Base-by-base conservation (phyloP, 805 yeast genomes). In the Yarrowia divulgata region DNA sequence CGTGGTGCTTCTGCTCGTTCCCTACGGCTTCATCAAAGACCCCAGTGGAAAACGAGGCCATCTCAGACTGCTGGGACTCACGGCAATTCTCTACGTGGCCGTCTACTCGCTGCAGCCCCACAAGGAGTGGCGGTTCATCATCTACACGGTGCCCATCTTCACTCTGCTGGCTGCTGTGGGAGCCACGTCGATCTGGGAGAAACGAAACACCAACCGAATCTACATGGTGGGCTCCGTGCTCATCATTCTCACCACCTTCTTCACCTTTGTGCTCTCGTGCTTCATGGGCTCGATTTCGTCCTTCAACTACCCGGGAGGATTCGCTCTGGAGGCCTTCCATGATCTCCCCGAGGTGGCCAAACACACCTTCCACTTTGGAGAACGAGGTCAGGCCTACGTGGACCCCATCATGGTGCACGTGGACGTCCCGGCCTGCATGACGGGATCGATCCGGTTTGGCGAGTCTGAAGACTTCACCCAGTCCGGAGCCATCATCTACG, bases 111-210 rank as follows among this genome's bases (percentile, higher is more conserved):
- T 88, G 66, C 95, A 90, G 77, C 93, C 95, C 2, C 98, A 94
- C 74, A 94, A 94, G 76, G 98, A 94, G 80, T 91, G 97, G 97
- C 85, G 98, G 73, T 94, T 94, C 75, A 87, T 94, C 49, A 81
- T 89, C 18, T 94, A 93, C 77, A 80, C 87, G 0, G 79, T 90
- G 4, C 97, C 98, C 0, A 81, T 88, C 0, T 77, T 91, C 70
- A 86, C 89, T 0, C 73, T 89, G 19, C 75, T 85, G 40, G 93
- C 90, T 7, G 88, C 95, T 1, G 80, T 84, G 55, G 91, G 90
- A 8, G 83, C 88, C 16, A 46, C 72, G 77, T 84, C 0, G 74
- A 73, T 57, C 43, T 81, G 32, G 78, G 78, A 74, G 82, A 79
- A 71, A 71, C 80, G 29, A 72, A 81, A 68, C 43, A 73, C 70